Percentiles rank a stretch among this genome's conserved stretches.
phyloP scores from a whole-genome alignment of 306 rosid species.

The Inga laurina region DNA sequence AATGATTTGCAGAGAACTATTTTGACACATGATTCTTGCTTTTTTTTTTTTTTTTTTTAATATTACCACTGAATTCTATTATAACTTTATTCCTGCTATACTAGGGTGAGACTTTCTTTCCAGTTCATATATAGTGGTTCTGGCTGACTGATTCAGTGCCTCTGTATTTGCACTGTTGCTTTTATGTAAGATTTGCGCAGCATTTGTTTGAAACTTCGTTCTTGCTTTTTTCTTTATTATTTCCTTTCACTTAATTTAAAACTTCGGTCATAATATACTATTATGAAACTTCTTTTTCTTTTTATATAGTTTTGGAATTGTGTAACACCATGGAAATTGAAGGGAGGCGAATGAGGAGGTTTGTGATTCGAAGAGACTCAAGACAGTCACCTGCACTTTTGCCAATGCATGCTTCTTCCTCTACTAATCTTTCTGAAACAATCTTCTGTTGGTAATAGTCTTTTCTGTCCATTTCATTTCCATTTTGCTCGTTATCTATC shows the following conservation, averaged over 20 bases:
- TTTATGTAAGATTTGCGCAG: not conserved
- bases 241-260: not conserved
- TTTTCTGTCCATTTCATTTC: not conserved
- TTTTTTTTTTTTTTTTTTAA: not conserved
- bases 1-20: not conserved
- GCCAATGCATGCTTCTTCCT: constrained; percentile 32
- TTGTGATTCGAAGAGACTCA: constrained; percentile 21
- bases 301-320: not conserved
- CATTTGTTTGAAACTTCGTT: not conserved
- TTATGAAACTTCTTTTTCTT: not conserved
- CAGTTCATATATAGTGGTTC: not conserved
- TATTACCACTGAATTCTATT: not conserved
- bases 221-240: not conserved
- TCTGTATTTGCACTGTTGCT: not conserved
- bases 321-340: constrained; percentile 30
- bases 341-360: constrained; percentile 40
- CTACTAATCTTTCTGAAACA: constrained; percentile 24
- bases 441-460: constrained; percentile 42
- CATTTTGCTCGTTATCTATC: not conserved
- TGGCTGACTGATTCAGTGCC: not conserved
- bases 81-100: not conserved
- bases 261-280: not conserved
- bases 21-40: not conserved
- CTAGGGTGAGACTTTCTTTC: not conserved
- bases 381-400: constrained; percentile 18